Percentiles rank a stretch among this genome's conserved stretches.
Evolutionary conservation across 2,329 filamentous ascomycete species (phyloP).

Genomic region (Cryphonectria japonica): DNA sequence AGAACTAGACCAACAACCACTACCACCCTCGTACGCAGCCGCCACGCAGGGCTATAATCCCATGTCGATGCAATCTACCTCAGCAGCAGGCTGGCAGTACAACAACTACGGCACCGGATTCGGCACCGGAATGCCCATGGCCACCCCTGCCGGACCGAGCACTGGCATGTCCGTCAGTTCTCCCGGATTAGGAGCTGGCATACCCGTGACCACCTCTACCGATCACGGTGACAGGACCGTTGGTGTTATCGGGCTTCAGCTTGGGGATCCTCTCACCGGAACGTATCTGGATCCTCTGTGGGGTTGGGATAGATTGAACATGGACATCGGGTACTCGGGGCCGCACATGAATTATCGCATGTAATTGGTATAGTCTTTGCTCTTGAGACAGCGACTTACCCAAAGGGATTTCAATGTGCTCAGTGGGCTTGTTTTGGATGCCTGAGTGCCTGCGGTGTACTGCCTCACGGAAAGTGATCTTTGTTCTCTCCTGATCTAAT

Average conservation of each 20-base stretch:
- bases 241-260: constrained; percentile 7
- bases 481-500: background rate
- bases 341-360: background rate
- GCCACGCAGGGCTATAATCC: constrained; percentile 1
- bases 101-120: constrained; percentile 14
- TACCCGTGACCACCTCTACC: constrained; percentile 1
- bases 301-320: constrained; percentile 25
- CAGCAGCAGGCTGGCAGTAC: constrained; percentile 17
- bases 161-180: background rate
- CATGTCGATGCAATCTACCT: background rate
- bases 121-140: background rate
- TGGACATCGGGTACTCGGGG: constrained; percentile 15
- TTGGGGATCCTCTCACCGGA: constrained; percentile 26
- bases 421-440: background rate
- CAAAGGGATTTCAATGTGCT: background rate
- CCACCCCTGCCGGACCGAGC: background rate
- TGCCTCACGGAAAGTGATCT: background rate
- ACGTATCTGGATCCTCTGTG: constrained; percentile 27
- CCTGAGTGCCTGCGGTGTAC: background rate
- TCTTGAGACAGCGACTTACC: background rate
- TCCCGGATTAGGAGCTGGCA: background rate
- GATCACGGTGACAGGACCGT: background rate
- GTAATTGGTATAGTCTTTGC: background rate
- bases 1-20: constrained; percentile 3
- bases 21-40: constrained; percentile 8